Percentiles rank a stretch among this genome's conserved stretches.
These are phyloP conservation scores for Metschnikowia shivogae DNA, from an alignment of 805 yeast genomes.

Conservation along the genomic window DNA sequence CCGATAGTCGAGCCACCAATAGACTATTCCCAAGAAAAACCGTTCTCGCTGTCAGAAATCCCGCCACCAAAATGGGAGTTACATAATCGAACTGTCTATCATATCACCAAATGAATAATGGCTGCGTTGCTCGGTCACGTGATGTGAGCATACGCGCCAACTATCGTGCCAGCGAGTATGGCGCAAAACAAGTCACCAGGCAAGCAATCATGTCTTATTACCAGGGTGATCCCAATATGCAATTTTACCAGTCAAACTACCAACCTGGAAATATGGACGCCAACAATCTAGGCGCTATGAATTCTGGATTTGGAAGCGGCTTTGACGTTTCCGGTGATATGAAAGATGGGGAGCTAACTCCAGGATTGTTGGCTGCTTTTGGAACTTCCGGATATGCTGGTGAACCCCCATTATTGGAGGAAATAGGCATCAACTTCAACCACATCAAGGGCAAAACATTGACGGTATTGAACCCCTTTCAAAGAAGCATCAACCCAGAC, in stretches of 20 bases:
- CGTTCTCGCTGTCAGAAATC: background rate
- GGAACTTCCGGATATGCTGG: conserved; percentile 91
- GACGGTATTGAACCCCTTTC: conserved; percentile 79
- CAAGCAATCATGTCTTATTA: conserved; percentile 35
- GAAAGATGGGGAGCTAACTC: conserved; percentile 49
- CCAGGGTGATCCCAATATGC: conserved; percentile 39
- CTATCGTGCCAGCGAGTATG: background rate
- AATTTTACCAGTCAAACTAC: conserved; percentile 41
- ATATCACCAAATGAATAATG: too few relatives aligned
- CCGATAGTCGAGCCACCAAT: too few relatives aligned
- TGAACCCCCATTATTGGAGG: conserved; percentile 92
- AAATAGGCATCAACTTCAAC: conserved; percentile 85
- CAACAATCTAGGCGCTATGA: conserved; percentile 36
- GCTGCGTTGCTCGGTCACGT: conserved; percentile 2
- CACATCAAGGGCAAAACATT: conserved; percentile 82
- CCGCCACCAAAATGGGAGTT: too few relatives aligned
- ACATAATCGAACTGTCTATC: background rate
- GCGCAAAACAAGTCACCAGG: background rate
- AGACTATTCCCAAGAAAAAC: too few relatives aligned
- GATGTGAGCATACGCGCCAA: conserved; percentile 1
- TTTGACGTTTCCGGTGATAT: conserved; percentile 40
- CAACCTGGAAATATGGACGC: conserved; percentile 19
- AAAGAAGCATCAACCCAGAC: conserved; percentile 58
- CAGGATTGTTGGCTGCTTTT: conserved; percentile 86
- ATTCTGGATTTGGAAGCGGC: conserved; percentile 31